A percentile compares a stretch with the other conserved stretches of the same genome.
Evolutionary conservation across 2,329 filamentous ascomycete species (phyloP).

Genomic region (Venturia asperata): DNA sequence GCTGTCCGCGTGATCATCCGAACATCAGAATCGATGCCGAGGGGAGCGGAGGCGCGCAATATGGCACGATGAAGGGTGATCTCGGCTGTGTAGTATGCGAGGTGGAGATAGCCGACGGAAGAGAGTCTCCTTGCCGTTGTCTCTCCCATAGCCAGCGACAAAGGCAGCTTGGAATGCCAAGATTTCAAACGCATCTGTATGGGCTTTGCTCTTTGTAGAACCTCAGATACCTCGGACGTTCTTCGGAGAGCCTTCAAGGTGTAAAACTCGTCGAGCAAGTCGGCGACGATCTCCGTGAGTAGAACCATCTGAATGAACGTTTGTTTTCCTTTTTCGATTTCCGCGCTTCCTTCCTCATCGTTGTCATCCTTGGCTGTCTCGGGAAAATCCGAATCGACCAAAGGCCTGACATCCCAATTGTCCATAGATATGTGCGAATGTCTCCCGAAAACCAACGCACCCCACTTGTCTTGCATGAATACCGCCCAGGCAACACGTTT

Average conservation of each 20-base stretch:
- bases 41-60: neutral
- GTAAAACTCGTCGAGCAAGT: slow-evolving; percentile 47
- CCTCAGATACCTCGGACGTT: slow-evolving; percentile 38
- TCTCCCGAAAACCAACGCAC: slow-evolving; percentile 50
- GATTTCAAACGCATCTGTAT: slow-evolving; percentile 47
- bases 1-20: slow-evolving; percentile 33
- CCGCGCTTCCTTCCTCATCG: slow-evolving; percentile 30
- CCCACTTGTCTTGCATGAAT: slow-evolving; percentile 56
- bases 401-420: slow-evolving; percentile 49
- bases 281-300: slow-evolving; percentile 45
- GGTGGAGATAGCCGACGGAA: slow-evolving; percentile 33
- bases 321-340: slow-evolving; percentile 30
- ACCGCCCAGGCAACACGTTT: slow-evolving; percentile 57
- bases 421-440: slow-evolving; percentile 47
- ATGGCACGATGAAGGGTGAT: slow-evolving; percentile 37
- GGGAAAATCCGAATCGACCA: slow-evolving; percentile 41
- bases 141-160: slow-evolving; percentile 7
- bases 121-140: slow-evolving; percentile 17
- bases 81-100: slow-evolving; percentile 42
- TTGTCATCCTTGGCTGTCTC: slow-evolving; percentile 30
- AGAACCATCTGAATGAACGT: slow-evolving; percentile 47
- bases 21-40: slow-evolving; percentile 31
- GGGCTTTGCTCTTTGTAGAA: slow-evolving; percentile 47
- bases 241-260: slow-evolving; percentile 41
- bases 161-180: slow-evolving; percentile 45